Base-by-base conservation (phyloP, 805 yeast species). In the Zygoascus bituminiphila region DNA sequence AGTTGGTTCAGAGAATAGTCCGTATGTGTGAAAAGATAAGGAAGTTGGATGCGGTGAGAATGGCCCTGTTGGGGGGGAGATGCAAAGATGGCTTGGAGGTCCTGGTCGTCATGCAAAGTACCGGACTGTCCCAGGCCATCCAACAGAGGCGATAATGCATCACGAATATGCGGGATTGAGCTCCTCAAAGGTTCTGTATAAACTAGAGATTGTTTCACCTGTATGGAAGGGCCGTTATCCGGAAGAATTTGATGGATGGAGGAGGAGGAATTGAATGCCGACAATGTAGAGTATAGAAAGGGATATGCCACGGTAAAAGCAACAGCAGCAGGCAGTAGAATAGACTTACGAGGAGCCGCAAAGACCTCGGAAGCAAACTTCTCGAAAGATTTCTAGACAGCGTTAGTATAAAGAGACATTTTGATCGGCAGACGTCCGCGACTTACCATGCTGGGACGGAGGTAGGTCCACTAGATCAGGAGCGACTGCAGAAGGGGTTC, bases 291-390 rank as follows among this genome's bases (percentile, higher is more conserved):
- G 54, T 71, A 70, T 10, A 77, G 55, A 0, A 78, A 59, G 2
- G 81, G 79, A 54, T 76, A 78, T 8, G 79, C 67, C 20, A 78
- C 50, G 4, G 74, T 60, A 49, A 78, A 72, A 7, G 72, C 68
- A 2, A 75, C 48, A 2, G 78, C 58, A 2, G 73, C 65, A 1
- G 82, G 81, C 67, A 74, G 65, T 8, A 78, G 63, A 23, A 78
- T 78, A 55, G 40, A 31, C 14, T 19, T 17, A n/a, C 40, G 20
- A 9, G 50, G 50, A 9, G 24, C 24, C 4, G 33, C 15, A n/a
- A 45, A 23, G 20, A 36, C 48, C 44, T 36, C 37, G 8, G 26
- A 22, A n/a, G 48, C 43, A 17, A 45, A 19, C 40, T 21, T 22
- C 25, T 29, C 25, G 10, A 22, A 25, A 5, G 29, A 15, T 19